Conservation (phyloP, 176 grass and related monocot genomes). For the Canna indica region DNA sequence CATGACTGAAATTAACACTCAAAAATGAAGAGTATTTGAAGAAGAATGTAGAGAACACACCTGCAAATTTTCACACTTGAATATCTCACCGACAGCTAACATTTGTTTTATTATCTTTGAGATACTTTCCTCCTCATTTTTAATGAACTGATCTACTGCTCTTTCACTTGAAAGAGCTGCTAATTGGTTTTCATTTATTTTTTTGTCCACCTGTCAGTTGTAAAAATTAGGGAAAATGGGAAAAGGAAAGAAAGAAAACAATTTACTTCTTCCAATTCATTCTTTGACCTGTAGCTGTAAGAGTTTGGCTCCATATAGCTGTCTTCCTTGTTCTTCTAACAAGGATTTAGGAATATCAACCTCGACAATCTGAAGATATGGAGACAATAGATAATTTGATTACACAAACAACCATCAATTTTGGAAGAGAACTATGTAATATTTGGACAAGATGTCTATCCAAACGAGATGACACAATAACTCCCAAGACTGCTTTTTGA, state of each 20-base stretch:
- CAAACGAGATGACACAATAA: background rate
- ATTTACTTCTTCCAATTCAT: constrained; percentile 14
- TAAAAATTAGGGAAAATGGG: background rate
- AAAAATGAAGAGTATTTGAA: background rate
- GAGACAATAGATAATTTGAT: background rate
- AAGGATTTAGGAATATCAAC: constrained; percentile 84
- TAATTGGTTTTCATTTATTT: constrained; percentile 76
- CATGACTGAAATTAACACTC: background rate
- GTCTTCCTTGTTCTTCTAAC: constrained; percentile 92
- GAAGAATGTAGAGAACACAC: constrained; percentile 18
- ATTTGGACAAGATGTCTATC: background rate
- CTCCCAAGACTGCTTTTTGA: background rate
- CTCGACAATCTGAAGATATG: constrained; percentile 71
- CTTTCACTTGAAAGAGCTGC: constrained; percentile 58
- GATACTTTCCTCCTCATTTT: constrained; percentile 74
- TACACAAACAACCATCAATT: background rate
- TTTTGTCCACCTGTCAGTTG: constrained; percentile 52
- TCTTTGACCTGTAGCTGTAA: constrained; percentile 67
- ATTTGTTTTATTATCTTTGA: constrained; percentile 85
- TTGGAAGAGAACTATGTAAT: background rate
- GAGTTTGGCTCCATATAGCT: constrained; percentile 91
- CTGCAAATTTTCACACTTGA: constrained; percentile 93
- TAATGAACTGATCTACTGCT: constrained; percentile 58
- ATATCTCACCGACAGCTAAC: constrained; percentile 80
- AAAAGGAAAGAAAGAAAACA: background rate